Evolutionary conservation across 2,329 filamentous ascomycete genomes (phyloP).

Genomic region (Aspergillus chevalieri): DNA sequence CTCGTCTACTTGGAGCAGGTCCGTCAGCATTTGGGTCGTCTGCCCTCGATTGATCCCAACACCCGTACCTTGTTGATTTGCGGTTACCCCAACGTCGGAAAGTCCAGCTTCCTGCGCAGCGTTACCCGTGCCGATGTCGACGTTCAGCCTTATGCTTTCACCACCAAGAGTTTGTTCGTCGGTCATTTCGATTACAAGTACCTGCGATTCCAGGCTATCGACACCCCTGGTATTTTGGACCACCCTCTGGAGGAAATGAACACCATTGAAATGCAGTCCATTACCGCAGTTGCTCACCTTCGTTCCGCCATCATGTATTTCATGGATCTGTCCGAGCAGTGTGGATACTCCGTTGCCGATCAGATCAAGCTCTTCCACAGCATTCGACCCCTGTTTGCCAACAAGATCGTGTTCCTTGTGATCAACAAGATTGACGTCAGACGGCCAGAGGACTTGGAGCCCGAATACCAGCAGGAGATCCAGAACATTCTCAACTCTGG

Average conservation of each 20-base stretch:
- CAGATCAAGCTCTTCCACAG: slow-evolving; percentile 94
- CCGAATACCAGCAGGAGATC: slow-evolving; percentile 69
- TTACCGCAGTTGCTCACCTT: slow-evolving; percentile 95
- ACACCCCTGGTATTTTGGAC: slow-evolving; percentile 96
- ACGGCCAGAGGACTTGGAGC: slow-evolving; percentile 77
- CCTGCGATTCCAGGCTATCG: slow-evolving; percentile 82
- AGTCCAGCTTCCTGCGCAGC: slow-evolving; percentile 89
- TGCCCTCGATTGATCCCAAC: slow-evolving; percentile 97
- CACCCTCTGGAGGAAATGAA: slow-evolving; percentile 99
- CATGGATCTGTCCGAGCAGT: slow-evolving; percentile 96
- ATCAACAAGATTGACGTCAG: slow-evolving; percentile 98
- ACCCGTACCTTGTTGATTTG: slow-evolving; percentile 93
- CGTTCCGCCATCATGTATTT: slow-evolving; percentile 94
- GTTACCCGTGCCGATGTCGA: slow-evolving; percentile 93
- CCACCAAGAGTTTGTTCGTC: slow-evolving; percentile 93
- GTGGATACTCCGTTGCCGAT: slow-evolving; percentile 84
- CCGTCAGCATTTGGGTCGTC: slow-evolving; percentile 91
- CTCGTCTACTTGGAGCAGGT: slow-evolving; percentile 94
- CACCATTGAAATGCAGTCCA: slow-evolving; percentile 98
- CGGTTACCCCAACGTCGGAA: slow-evolving; percentile 96
- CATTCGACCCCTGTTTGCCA: slow-evolving; percentile 93
- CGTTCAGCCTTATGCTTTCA: slow-evolving; percentile 96
- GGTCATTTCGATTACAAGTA: slow-evolving; percentile 98
- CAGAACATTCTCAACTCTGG: slow-evolving; percentile 75
- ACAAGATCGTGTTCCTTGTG: slow-evolving; percentile 94